Percentiles rank a stretch among this genome's conserved stretches.
These are phyloP conservation scores for Pythium sukuiense DNA, from an alignment of 352 stramenopile species.

Conservation along the genomic window DNA sequence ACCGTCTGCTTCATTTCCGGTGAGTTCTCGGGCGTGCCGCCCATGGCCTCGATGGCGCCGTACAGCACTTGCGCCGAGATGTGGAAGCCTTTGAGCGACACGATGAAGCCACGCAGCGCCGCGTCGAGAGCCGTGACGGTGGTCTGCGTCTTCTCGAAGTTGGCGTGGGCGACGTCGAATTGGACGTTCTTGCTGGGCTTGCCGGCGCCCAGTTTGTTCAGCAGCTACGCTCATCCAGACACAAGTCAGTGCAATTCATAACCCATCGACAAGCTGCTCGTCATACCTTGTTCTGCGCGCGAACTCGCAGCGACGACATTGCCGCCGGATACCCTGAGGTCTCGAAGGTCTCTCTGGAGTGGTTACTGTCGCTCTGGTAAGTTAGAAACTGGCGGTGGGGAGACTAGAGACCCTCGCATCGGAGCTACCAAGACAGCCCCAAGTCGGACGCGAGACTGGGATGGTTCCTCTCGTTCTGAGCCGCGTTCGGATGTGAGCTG, in stretches of 20 bases:
- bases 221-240: constrained; percentile 31
- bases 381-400: neutral
- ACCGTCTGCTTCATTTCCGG: constrained; percentile 67
- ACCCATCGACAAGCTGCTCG: too few species aligned
- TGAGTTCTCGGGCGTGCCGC: constrained; percentile 36
- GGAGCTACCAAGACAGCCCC: too few species aligned
- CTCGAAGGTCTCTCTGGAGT: constrained; percentile 1
- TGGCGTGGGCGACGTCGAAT: constrained; percentile 58
- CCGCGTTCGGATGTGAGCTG: neutral
- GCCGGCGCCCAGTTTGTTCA: constrained; percentile 59
- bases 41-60: constrained; percentile 50
- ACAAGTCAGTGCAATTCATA: too few species aligned
- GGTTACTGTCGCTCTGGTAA: neutral
- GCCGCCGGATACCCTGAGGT: neutral
- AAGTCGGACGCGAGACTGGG: neutral
- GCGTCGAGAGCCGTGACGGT: constrained; percentile 47
- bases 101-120: constrained; percentile 56
- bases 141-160: constrained; percentile 63
- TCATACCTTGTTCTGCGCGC: constrained; percentile 69
- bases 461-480: neutral
- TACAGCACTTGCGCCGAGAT: constrained; percentile 53
- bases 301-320: constrained; percentile 79
- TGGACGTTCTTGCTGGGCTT: constrained; percentile 82
- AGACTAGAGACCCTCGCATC: neutral
- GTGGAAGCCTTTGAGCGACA: constrained; percentile 63